These are phyloP conservation scores for Eremothecium gossypii DNA, from an alignment of 1,139 yeast genomes.

Conservation along the genomic window DNA sequence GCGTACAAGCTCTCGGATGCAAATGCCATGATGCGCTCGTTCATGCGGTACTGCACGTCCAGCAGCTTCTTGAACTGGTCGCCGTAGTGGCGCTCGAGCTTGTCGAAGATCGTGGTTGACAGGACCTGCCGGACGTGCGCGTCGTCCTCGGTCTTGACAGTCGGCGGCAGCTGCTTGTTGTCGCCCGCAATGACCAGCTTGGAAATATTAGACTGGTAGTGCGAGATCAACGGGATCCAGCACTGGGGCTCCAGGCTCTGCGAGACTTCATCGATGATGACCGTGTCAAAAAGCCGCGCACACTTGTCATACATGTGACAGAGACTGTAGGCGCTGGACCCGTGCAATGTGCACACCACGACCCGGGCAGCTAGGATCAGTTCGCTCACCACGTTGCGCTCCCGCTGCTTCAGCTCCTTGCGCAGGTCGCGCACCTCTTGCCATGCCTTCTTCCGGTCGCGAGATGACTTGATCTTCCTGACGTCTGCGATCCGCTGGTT, in stretches of 20 bases:
- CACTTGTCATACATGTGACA: slow-evolving; percentile 36
- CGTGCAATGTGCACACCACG: slow-evolving; percentile 77
- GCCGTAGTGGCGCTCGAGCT: slow-evolving; percentile 48
- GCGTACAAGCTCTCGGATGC: slow-evolving; percentile 63
- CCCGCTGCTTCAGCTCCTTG: slow-evolving; percentile 61
- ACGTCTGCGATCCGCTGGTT: slow-evolving; percentile 47
- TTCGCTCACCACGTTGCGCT: slow-evolving; percentile 52
- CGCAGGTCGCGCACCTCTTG: slow-evolving; percentile 57
- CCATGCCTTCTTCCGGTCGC: slow-evolving; percentile 61
- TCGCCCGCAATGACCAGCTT: slow-evolving; percentile 76
- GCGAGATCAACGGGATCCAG: slow-evolving; percentile 84
- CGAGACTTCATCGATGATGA: slow-evolving; percentile 91
- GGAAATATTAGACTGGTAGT: slow-evolving; percentile 41
- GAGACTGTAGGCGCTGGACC: slow-evolving; percentile 68
- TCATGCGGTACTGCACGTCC: slow-evolving; percentile 83
- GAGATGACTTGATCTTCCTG: slow-evolving; percentile 55
- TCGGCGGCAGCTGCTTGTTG: slow-evolving; percentile 79
- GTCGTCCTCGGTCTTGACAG: slow-evolving; percentile 42
- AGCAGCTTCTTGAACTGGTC: slow-evolving; percentile 47
- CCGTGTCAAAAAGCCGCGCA: slow-evolving; percentile 53
- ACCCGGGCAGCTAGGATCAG: slow-evolving; percentile 56
- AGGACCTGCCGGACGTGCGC: slow-evolving; percentile 33
- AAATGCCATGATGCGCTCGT: slow-evolving; percentile 63
- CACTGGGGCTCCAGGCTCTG: slow-evolving; percentile 93
- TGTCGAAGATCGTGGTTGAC: slow-evolving; percentile 67